A percentile compares a stretch with the other conserved stretches of the same genome.
These are phyloP conservation scores for Cytospora piceicola DNA, from an alignment of 2,329 filamentous ascomycete species.

Conservation along the genomic window DNA sequence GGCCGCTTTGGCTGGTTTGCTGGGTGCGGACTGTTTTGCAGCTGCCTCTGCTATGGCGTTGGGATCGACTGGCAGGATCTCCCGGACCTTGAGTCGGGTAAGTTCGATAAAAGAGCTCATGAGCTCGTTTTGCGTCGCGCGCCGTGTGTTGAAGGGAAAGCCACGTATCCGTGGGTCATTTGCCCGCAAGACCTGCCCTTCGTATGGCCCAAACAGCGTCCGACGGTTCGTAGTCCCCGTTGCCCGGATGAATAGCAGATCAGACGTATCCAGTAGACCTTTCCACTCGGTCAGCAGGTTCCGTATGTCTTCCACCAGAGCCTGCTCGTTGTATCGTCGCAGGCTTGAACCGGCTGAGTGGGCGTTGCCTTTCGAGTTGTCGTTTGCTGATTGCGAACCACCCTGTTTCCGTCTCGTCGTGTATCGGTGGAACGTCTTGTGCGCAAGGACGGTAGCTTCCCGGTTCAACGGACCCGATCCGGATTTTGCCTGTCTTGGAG, in stretches of 20 bases:
- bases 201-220: conserved; percentile 89
- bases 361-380: conserved; percentile 89
- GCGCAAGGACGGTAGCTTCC: conserved; percentile 85
- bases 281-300: conserved; percentile 84
- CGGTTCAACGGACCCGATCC: conserved; percentile 73
- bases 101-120: conserved; percentile 95
- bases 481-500: conserved; percentile 74
- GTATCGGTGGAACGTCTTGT: conserved; percentile 98
- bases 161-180: conserved; percentile 81
- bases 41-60: conserved; percentile 42
- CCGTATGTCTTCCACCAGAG: conserved; percentile 85
- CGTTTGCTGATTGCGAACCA: conserved; percentile 91
- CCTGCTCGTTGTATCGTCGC: conserved; percentile 91
- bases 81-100: conserved; percentile 83
- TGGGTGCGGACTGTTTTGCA: conserved; percentile 46
- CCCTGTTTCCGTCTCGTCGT: conserved; percentile 96
- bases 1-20: conserved; percentile 51
- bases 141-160: conserved; percentile 90
- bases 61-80: conserved; percentile 69
- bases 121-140: conserved; percentile 91
- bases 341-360: conserved; percentile 91
- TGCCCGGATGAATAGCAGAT: conserved; percentile 86
- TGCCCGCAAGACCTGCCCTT: conserved; percentile 78
- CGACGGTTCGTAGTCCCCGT: conserved; percentile 84
- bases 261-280: conserved; percentile 77